phyloP scores from a whole-genome alignment of 2,329 filamentous ascomycete species.

The Pseudocercospora ulei region DNA sequence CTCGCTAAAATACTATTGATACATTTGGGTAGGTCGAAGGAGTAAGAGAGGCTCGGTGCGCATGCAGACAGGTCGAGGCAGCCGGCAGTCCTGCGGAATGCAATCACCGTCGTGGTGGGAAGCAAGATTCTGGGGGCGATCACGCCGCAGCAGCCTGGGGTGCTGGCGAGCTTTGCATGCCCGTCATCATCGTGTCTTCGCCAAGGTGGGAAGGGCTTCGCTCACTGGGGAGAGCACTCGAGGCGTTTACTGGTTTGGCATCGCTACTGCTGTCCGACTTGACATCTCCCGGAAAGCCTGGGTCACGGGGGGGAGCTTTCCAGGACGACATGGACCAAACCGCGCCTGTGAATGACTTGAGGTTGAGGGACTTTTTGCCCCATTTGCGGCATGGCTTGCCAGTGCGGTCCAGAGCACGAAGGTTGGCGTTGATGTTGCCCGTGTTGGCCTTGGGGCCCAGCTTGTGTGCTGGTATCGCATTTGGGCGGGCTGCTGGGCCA shows the following conservation, averaged over 20 bases:
- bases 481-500: constrained; percentile 11
- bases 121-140: background rate
- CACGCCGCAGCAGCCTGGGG: constrained; percentile 35
- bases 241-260: constrained; percentile 45
- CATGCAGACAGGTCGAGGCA: background rate
- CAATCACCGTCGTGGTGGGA: background rate
- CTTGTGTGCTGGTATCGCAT: constrained; percentile 53
- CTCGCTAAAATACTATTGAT: constrained; percentile 7
- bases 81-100: background rate
- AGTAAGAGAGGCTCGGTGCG: too few species aligned
- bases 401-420: constrained; percentile 84
- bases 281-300: constrained; percentile 54
- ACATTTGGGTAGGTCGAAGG: background rate
- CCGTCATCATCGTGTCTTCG: constrained; percentile 28
- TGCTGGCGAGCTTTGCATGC: constrained; percentile 34
- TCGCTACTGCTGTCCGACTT: constrained; percentile 51
- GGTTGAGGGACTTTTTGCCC: constrained; percentile 67
- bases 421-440: constrained; percentile 91
- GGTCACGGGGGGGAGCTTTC: constrained; percentile 54
- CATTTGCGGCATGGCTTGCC: constrained; percentile 89
- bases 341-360: constrained; percentile 89
- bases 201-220: constrained; percentile 46
- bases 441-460: constrained; percentile 94
- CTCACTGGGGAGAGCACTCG: constrained; percentile 51
- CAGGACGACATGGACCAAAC: constrained; percentile 74